Evolutionary conservation across 2,329 filamentous ascomycete genomes (phyloP), one percentile per base, ranked within the genome.

Genomic region (Aspergillus proliferans): DNA sequence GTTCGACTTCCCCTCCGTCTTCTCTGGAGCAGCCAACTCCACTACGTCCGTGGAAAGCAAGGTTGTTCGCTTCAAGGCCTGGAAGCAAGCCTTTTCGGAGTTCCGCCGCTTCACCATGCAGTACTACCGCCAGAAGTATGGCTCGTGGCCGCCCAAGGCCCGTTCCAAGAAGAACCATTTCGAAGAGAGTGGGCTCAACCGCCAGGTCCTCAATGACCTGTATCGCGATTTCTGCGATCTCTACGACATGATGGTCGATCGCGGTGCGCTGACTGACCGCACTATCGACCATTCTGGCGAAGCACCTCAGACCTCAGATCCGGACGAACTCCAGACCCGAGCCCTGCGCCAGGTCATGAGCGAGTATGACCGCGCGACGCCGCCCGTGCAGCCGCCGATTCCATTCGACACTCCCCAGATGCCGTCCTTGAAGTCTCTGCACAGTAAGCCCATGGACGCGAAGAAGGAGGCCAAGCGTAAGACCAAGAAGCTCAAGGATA

Each of bases 91-190:
- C 2, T 97, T 92, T 64, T 72, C 79, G 51, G 82, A 81, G 48
- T 89, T 91, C 76, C 80, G 88, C 36, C 81, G 82, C 36, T 88
- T 90, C 63, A 79, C 85, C 15, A 74, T 90, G 45, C 74, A 77
- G 54, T 85, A 90, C 66, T 94, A 84, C 62, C 82, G 84, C 54
- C 68, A 77, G 45, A 77, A 79, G 43, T 85, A 84, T 60, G 84
- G 84, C n/a, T 78, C 83, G 26, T 88, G 92, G 92, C 91, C 93
- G 2, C 92, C 93, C 7, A 95, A 93, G 67, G 89, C 90, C 2
- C 86, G 81, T 60, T 92, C 84, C 59, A 95, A 94, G 77, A 95
- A 94, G 78, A 95, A 95, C 64, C 81, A 85, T 1, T 88, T 95
- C 55, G 85, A 87, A 24, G 89, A 91, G 58, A 87, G 83, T 57